Conservation (phyloP, 1,284 basidiomycete species). For the Sporisorium exsertum region DNA sequence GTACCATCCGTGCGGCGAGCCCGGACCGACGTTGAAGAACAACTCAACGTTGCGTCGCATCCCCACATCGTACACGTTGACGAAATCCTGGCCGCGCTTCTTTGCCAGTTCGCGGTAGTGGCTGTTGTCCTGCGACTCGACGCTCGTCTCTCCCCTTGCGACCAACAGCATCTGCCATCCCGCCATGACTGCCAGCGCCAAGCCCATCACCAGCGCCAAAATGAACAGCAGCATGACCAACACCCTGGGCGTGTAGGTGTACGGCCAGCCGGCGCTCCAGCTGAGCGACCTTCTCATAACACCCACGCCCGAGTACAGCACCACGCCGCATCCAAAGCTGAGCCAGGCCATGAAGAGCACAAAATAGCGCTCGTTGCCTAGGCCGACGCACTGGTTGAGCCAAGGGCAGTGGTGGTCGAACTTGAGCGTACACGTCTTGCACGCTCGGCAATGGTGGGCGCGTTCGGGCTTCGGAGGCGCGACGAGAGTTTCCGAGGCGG, state of each 20-base stretch:
- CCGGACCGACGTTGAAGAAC: slow-evolving; percentile 87
- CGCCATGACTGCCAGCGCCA: slow-evolving; percentile 84
- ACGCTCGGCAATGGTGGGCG: slow-evolving; percentile 93
- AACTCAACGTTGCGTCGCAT: slow-evolving; percentile 78
- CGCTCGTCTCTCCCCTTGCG: slow-evolving; percentile 84
- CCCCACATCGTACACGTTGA: slow-evolving; percentile 93
- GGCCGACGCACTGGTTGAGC: slow-evolving; percentile 95
- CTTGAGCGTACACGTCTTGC: slow-evolving; percentile 89
- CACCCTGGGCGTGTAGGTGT: slow-evolving; percentile 76
- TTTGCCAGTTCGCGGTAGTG: slow-evolving; percentile 80
- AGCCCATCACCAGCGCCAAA: slow-evolving; percentile 77
- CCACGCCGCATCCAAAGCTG: slow-evolving; percentile 54
- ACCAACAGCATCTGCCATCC: slow-evolving; percentile 84
- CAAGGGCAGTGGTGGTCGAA: slow-evolving; percentile 77
- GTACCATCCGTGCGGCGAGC: slow-evolving; percentile 72
- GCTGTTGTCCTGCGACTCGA: slow-evolving; percentile 87
- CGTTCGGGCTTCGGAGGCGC: slow-evolving; percentile 81
- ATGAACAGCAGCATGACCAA: slow-evolving; percentile 76
- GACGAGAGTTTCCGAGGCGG: slow-evolving; percentile 55
- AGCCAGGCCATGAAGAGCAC: slow-evolving; percentile 84
- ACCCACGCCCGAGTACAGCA: slow-evolving; percentile 40
- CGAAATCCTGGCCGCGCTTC: slow-evolving; percentile 76
- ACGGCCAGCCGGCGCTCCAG: slow-evolving; percentile 73
- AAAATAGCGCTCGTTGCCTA: slow-evolving; percentile 96
- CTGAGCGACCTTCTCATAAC: slow-evolving; percentile 25